Evolutionary conservation across 2,329 filamentous ascomycete genomes (phyloP).

Genomic region (Pyricularia pennisetigena): DNA sequence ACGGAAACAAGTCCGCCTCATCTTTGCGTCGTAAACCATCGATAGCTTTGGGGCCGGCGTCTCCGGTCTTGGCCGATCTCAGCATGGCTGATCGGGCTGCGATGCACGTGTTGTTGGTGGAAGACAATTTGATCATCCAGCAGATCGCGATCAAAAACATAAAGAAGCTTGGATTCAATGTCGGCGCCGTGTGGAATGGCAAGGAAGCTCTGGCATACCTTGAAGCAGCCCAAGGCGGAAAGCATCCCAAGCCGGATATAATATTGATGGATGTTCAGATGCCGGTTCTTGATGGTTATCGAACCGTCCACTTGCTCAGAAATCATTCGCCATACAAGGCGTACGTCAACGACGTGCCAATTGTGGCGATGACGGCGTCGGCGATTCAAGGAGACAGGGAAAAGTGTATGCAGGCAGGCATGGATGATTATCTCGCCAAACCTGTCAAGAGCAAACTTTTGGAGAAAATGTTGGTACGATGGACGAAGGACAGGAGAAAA

Average conservation of each 20-base stretch:
- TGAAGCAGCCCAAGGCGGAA: conserved; percentile 37
- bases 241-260: conserved; percentile 54
- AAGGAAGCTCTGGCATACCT: conserved; percentile 71
- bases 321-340: conserved; percentile 56
- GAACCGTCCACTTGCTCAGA: conserved; percentile 63
- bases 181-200: conserved; percentile 66
- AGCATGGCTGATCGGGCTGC: conserved; percentile 47
- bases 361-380: conserved; percentile 45
- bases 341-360: conserved; percentile 44
- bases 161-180: conserved; percentile 61
- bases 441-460: conserved; percentile 39
- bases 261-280: conserved; percentile 75
- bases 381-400: conserved; percentile 45
- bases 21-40: conserved; percentile 15
- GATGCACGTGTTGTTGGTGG: conserved; percentile 65
- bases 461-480: conserved; percentile 27
- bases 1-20: conserved; percentile 14
- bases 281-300: conserved; percentile 69
- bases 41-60: conserved; percentile 12
- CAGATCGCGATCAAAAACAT: conserved; percentile 58
- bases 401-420: conserved; percentile 39
- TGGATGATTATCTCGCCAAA: conserved; percentile 46
- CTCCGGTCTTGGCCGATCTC: conserved; percentile 33
- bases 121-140: conserved; percentile 51
- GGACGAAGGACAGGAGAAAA: conserved; percentile 11